A percentile compares a stretch with the other conserved stretches of the same genome.
Evolutionary conservation across 2,329 filamentous ascomycete genomes (phyloP).

Genomic region (Cordyceps cicadae): DNA sequence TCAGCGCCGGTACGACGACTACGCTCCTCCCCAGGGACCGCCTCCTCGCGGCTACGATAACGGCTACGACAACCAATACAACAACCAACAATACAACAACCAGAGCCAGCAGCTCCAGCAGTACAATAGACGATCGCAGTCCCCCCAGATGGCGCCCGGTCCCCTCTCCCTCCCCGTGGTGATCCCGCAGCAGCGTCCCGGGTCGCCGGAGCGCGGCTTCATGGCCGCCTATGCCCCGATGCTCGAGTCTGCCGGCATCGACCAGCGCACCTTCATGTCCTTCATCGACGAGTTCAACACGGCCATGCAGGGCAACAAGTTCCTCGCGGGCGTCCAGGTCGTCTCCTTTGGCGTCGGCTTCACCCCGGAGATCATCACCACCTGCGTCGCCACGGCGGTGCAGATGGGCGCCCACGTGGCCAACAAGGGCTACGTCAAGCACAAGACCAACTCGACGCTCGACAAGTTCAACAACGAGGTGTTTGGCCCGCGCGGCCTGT

Average conservation of each 20-base stretch:
- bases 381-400: constrained; percentile 10
- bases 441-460: constrained; percentile 13
- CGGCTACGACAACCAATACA: constrained; percentile 6
- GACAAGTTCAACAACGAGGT: constrained; percentile 13
- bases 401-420: constrained; percentile 11
- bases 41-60: constrained; percentile 4
- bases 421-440: constrained; percentile 12
- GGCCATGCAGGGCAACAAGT: constrained; percentile 12
- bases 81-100: neutral
- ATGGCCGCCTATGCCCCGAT: constrained; percentile 13
- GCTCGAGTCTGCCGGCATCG: constrained; percentile 10
- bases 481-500: constrained; percentile 12
- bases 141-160: constrained; percentile 9
- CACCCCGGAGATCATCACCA: constrained; percentile 12
- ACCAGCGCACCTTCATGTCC: constrained; percentile 11
- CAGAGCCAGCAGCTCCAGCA: constrained; percentile 9
- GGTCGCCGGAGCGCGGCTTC: constrained; percentile 12
- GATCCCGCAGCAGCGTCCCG: constrained; percentile 13
- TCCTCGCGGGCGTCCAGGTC: constrained; percentile 11
- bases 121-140: constrained; percentile 6
- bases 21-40: constrained; percentile 4
- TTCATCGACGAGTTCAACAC: constrained; percentile 13
- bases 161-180: constrained; percentile 11
- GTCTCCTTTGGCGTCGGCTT: constrained; percentile 13
- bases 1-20: constrained; percentile 8